Evolutionary conservation across 2,329 filamentous ascomycete species (phyloP).

Genomic region (Eutypa lata): DNA sequence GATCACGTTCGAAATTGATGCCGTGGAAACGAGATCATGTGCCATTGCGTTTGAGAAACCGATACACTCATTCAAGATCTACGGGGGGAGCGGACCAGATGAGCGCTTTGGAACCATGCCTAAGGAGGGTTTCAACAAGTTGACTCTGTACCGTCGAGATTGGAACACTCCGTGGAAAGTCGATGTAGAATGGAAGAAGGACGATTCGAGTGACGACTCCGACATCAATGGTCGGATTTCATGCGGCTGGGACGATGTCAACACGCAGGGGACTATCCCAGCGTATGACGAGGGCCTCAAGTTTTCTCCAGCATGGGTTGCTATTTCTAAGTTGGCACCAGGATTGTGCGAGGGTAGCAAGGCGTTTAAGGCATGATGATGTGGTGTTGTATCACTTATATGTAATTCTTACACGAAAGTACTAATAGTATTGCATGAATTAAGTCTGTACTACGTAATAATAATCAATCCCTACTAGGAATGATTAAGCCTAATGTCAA

Average conservation of each 20-base stretch:
- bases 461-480: too few species aligned
- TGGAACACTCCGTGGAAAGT: constrained; percentile 78
- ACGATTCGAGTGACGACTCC: constrained; percentile 28
- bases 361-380: constrained; percentile 53
- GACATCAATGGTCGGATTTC: constrained; percentile 62
- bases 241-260: constrained; percentile 88
- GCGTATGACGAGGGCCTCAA: constrained; percentile 76
- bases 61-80: constrained; percentile 62
- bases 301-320: constrained; percentile 78
- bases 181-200: constrained; percentile 63
- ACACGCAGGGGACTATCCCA: constrained; percentile 67
- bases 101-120: constrained; percentile 63
- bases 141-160: constrained; percentile 78
- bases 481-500: too few species aligned
- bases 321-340: constrained; percentile 70
- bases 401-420: neutral
- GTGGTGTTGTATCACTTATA: neutral
- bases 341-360: constrained; percentile 81
- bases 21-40: constrained; percentile 75
- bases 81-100: constrained; percentile 57
- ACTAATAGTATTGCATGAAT: neutral
- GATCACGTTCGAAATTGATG: constrained; percentile 65
- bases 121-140: constrained; percentile 60
- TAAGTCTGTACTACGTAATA: too few species aligned
- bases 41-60: constrained; percentile 68